Evolutionary conservation across 495 filamentous ascomycete genomes (phyloP), one percentile per base, ranked within the genome.

Genomic region (Annulohypoxylon stygium): DNA sequence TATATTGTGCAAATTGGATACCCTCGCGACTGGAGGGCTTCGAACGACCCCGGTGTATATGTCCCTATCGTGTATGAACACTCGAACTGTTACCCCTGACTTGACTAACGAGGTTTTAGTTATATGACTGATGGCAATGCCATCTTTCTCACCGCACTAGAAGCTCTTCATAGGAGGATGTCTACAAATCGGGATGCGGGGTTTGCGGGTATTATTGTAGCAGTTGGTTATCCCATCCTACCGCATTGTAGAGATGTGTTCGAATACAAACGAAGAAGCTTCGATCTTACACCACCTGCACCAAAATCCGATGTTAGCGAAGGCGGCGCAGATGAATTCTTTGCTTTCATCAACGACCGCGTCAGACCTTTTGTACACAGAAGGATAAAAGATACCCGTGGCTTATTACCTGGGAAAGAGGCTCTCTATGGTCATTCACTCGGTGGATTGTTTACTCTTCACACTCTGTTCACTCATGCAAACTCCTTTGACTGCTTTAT

Each of bases 301-400:
- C 48, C 9, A 26, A 20, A 23, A 53, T 0, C 48, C 7, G 14
- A 30, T 3, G 48, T 12, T 9, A 26, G 1, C 4, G 48, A 53
- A 30, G 48, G 48, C 20, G 48, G 48, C 48, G 48, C 48, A 11
- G 48, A 53, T 10, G 48, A 53, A 8, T 53, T 53, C 6, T 8
- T 53, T 9, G n/a, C 25, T 7, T 53, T 53, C 18, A 30, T 53
- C 14, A 53, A 11, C 25, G 48, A 53, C 25, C 48, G 48, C 4
- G 48, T 53, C 2, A 53, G 26, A 20, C 48, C 48, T 26, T 53
- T 53, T 11, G 25, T 53, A 11, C 20, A 30, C 4, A 1, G 26
- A 20, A 53, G 48, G 26, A 11, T 53, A 12, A 30, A 4, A 53
- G 48, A 53, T 12, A 53, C 48, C 4, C 12, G 16, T 4, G 48